These are phyloP conservation scores for Talaromyces sp. DNA, from an alignment of 2,329 filamentous ascomycete genomes.

Conservation along the genomic window DNA sequence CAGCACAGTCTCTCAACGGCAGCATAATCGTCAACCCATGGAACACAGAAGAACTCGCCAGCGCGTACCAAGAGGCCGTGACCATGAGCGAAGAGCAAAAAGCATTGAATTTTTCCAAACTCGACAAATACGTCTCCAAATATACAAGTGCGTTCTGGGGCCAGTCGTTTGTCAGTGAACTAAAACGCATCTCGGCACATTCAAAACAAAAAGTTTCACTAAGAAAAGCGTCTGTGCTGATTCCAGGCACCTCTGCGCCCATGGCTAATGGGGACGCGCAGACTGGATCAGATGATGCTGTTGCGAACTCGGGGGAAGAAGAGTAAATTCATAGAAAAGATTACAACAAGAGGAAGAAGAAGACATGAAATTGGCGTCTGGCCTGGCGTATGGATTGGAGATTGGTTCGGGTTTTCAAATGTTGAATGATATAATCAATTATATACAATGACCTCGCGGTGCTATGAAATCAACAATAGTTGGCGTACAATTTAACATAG, in stretches of 20 bases:
- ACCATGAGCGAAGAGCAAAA: slow-evolving; percentile 86
- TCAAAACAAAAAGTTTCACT: slow-evolving; percentile 32
- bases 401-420: neutral
- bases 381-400: neutral
- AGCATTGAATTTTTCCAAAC: slow-evolving; percentile 75
- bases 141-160: slow-evolving; percentile 96
- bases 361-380: neutral
- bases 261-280: slow-evolving; percentile 13
- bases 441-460: neutral
- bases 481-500: too few relatives aligned
- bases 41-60: slow-evolving; percentile 94
- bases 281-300: slow-evolving; percentile 4
- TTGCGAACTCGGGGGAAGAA: slow-evolving; percentile 7
- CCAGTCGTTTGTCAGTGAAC: slow-evolving; percentile 79
- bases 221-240: slow-evolving; percentile 19
- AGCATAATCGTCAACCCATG: slow-evolving; percentile 90
- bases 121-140: slow-evolving; percentile 90
- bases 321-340: neutral
- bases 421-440: neutral
- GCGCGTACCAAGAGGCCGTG: slow-evolving; percentile 86
- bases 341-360: neutral
- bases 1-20: slow-evolving; percentile 85
- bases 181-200: slow-evolving; percentile 53
- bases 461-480: neutral
- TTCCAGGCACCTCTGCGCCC: slow-evolving; percentile 11